These are phyloP conservation scores for Fomitopsis serialis DNA, from an alignment of 768 basidiomycete species.

Conservation along the genomic window DNA sequence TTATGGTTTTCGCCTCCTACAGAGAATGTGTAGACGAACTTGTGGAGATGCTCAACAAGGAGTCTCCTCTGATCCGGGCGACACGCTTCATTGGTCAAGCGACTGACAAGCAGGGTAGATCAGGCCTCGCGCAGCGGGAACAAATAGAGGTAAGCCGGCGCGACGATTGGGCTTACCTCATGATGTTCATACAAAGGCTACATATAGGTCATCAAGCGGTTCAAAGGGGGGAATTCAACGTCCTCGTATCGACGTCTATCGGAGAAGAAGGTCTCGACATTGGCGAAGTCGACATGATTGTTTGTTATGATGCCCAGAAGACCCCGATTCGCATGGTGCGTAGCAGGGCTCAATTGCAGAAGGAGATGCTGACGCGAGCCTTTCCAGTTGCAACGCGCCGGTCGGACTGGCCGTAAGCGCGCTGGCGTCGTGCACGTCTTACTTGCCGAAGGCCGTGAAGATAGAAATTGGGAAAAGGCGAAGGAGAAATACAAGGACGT, in stretches of 20 bases:
- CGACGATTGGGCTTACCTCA: background rate
- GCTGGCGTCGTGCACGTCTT: slow-evolving; percentile 88
- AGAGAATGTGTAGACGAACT: slow-evolving; percentile 90
- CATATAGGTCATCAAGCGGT: slow-evolving; percentile 78
- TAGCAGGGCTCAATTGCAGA: background rate
- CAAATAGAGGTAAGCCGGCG: slow-evolving; percentile 65
- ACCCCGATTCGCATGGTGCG: slow-evolving; percentile 93
- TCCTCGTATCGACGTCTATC: slow-evolving; percentile 92
- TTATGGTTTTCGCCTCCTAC: slow-evolving; percentile 94
- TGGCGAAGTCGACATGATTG: slow-evolving; percentile 92
- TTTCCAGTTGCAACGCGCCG: slow-evolving; percentile 85
- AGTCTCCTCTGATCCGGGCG: slow-evolving; percentile 75
- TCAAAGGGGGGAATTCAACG: slow-evolving; percentile 84
- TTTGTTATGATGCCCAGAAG: slow-evolving; percentile 96
- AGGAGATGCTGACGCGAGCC: background rate
- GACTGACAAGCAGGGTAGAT: slow-evolving; percentile 76
- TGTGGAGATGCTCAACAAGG: slow-evolving; percentile 69
- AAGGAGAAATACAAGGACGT: slow-evolving; percentile 83
- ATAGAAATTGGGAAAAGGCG: slow-evolving; percentile 84
- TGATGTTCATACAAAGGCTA: background rate
- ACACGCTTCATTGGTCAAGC: slow-evolving; percentile 90
- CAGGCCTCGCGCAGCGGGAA: slow-evolving; percentile 86
- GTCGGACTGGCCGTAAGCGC: slow-evolving; percentile 91
- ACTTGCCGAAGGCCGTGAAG: slow-evolving; percentile 87
- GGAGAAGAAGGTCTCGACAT: slow-evolving; percentile 99